Percentiles rank a stretch among this genome's conserved stretches.
These are phyloP conservation scores for Leccinum boreale DNA, from an alignment of 768 basidiomycete genomes.

Conservation along the genomic window DNA sequence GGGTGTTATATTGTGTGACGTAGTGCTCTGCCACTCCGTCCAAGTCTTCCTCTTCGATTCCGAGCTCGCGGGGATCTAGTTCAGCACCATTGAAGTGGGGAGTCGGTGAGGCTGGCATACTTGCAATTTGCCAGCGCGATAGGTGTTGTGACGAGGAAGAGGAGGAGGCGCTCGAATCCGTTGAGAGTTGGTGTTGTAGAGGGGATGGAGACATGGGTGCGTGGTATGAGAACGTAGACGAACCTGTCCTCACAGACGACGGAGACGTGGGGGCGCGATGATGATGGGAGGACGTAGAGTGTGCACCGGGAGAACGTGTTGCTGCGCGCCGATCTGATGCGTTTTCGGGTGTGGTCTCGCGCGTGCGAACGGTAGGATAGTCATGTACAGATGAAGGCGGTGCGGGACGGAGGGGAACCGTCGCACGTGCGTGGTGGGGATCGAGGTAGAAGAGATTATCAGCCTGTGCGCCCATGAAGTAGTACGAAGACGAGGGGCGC, in stretches of 20 bases:
- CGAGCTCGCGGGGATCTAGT: conserved; percentile 39
- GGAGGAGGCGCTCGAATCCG: conserved; percentile 32
- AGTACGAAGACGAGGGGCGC: conserved; percentile 94
- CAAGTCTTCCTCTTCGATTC: conserved; percentile 29
- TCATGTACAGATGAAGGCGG: conserved; percentile 29
- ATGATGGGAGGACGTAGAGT: conserved; percentile 27
- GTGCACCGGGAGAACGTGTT: conserved; percentile 24
- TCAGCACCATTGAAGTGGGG: conserved; percentile 26
- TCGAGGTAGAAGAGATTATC: conserved; percentile 84
- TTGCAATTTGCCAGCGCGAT: conserved; percentile 28
- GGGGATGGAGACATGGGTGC: conserved; percentile 62
- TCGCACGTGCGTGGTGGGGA: conserved; percentile 74
- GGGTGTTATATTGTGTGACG: conserved; percentile 63
- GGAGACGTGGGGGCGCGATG: conserved; percentile 45
- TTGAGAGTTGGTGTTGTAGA: conserved; percentile 60
- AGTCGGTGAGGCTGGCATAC: conserved; percentile 18
- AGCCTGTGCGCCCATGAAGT: conserved; percentile 92
- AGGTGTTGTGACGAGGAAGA: conserved; percentile 32
- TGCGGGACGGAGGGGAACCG: conserved; percentile 64
- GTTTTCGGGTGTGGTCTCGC: conserved; percentile 32
- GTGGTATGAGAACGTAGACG: conserved; percentile 52
- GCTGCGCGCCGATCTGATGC: conserved; percentile 24
- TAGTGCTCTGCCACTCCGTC: conserved; percentile 60
- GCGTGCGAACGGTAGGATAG: conserved; percentile 20
- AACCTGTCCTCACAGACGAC: conserved; percentile 49